phyloP scores from a whole-genome alignment of 1,284 basidiomycete species.

The Leccinum pachyderme region DNA sequence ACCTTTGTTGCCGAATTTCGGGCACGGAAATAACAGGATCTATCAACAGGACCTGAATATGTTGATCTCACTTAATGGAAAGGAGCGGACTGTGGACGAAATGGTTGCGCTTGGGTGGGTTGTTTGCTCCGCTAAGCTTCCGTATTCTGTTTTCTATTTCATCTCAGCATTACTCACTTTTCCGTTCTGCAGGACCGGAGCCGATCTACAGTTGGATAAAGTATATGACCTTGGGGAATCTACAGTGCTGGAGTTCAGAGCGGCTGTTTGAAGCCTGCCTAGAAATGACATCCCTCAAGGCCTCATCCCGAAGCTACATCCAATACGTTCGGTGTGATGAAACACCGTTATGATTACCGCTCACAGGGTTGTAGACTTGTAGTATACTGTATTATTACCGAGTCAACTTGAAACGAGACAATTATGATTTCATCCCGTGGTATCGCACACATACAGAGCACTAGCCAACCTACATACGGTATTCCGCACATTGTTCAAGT shows the following conservation, averaged over 20 bases:
- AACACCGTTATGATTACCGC: not conserved
- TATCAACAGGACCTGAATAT: not conserved
- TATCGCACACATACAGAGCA: not conserved
- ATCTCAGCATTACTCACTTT: not conserved
- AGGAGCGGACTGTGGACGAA: not conserved
- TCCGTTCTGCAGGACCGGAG: not conserved
- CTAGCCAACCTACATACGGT: too few species aligned
- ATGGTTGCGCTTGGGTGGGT: not conserved
- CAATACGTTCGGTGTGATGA: not conserved
- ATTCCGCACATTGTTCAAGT: too few species aligned
- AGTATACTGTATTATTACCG: not conserved
- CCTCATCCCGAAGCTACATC: not conserved
- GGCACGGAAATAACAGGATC: not conserved
- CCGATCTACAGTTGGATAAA: not conserved
- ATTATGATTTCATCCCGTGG: not conserved
- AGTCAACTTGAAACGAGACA: not conserved
- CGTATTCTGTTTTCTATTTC: not conserved
- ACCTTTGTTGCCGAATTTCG: not conserved
- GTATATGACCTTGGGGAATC: not conserved
- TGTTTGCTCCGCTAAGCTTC: not conserved
- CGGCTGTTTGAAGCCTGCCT: not conserved
- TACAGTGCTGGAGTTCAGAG: not conserved
- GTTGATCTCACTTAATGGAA: not conserved
- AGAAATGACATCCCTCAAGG: too few species aligned
- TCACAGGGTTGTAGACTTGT: not conserved